Evolutionary conservation across 2,329 filamentous ascomycete genomes (phyloP).

Genomic region (Harringtonia aguacate): DNA sequence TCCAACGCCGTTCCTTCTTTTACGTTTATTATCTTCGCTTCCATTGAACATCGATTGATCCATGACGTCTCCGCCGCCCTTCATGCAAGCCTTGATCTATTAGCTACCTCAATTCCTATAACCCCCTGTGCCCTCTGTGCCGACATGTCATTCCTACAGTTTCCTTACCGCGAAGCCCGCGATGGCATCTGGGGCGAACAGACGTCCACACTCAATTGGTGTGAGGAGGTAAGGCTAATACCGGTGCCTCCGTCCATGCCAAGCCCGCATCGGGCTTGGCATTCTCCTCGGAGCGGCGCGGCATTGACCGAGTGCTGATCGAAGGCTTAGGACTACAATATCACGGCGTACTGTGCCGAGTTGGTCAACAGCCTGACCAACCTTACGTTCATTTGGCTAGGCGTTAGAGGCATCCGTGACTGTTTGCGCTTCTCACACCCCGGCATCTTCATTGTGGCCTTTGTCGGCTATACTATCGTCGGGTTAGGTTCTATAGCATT

Average conservation of each 20-base stretch:
- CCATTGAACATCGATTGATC: too few relatives aligned
- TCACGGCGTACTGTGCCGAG: slow-evolving; percentile 25
- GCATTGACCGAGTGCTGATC: too few relatives aligned
- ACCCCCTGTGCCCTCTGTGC: not conserved
- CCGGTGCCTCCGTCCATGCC: too few relatives aligned
- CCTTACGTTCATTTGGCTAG: slow-evolving; percentile 68
- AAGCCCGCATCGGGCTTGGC: too few relatives aligned
- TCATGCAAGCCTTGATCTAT: too few relatives aligned
- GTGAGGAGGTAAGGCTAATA: slow-evolving; percentile 21
- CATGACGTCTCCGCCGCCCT: too few relatives aligned
- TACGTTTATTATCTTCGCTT: too few relatives aligned
- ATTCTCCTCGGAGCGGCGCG: too few relatives aligned
- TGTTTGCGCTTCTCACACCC: slow-evolving; percentile 66
- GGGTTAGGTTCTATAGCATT: slow-evolving; percentile 46
- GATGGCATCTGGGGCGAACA: slow-evolving; percentile 26
- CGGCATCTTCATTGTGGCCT: slow-evolving; percentile 60
- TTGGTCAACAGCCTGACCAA: slow-evolving; percentile 62
- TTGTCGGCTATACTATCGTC: slow-evolving; percentile 40
- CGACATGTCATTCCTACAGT: slow-evolving; percentile 11
- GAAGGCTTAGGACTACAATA: slow-evolving; percentile 24
- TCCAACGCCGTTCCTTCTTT: too few relatives aligned
- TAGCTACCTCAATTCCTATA: too few relatives aligned
- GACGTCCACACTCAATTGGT: slow-evolving; percentile 28
- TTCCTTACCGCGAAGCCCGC: slow-evolving; percentile 24
- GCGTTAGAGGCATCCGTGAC: slow-evolving; percentile 62